Evolutionary conservation across 2,329 filamentous ascomycete genomes (phyloP).

Genomic region (Aspergillus carbonarius): DNA sequence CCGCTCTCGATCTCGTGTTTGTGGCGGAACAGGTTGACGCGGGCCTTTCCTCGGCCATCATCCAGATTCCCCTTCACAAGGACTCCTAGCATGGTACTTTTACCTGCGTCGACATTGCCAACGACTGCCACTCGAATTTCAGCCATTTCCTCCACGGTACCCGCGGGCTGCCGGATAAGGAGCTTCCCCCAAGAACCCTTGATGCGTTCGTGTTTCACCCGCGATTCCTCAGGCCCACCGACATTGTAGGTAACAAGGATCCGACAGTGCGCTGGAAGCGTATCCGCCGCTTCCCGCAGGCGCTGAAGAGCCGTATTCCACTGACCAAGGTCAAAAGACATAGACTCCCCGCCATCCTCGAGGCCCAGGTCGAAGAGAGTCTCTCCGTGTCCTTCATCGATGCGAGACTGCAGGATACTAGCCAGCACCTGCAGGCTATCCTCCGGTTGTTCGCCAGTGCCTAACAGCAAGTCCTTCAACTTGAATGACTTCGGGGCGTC

Average conservation of each 20-base stretch:
- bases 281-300: slow-evolving; percentile 64
- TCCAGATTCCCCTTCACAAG: slow-evolving; percentile 94
- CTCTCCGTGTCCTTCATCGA: slow-evolving; percentile 85
- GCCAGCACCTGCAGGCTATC: slow-evolving; percentile 63
- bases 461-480: slow-evolving; percentile 73
- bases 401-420: slow-evolving; percentile 63
- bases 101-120: slow-evolving; percentile 95
- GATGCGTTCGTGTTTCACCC: slow-evolving; percentile 63
- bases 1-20: slow-evolving; percentile 98
- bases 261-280: slow-evolving; percentile 70
- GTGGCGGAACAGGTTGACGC: slow-evolving; percentile 93
- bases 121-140: slow-evolving; percentile 96
- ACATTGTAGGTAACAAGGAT: slow-evolving; percentile 89
- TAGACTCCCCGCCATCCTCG: slow-evolving; percentile 83
- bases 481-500: slow-evolving; percentile 66
- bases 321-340: slow-evolving; percentile 70
- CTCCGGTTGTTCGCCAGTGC: slow-evolving; percentile 53
- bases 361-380: slow-evolving; percentile 87
- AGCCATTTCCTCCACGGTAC: slow-evolving; percentile 79
- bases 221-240: slow-evolving; percentile 71
- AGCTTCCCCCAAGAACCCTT: slow-evolving; percentile 81
- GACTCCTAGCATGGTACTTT: slow-evolving; percentile 93
- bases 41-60: slow-evolving; percentile 88
- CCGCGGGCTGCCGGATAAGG: slow-evolving; percentile 72
- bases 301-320: slow-evolving; percentile 72